Conservation (phyloP, 148 eudicot genomes). For the Spergularia bocconei region DNA sequence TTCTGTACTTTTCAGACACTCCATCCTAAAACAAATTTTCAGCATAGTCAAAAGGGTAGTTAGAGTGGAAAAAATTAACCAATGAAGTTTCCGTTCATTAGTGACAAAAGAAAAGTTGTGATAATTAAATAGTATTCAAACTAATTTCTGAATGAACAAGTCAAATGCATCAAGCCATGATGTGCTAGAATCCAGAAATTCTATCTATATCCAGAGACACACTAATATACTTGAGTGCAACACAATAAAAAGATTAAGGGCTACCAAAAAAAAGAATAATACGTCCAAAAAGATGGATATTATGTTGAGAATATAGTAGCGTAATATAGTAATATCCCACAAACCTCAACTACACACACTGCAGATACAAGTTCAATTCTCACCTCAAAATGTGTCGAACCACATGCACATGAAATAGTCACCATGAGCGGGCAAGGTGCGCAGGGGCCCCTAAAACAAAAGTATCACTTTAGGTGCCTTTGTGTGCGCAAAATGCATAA, state of each 20-base stretch:
- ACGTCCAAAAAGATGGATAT: not conserved
- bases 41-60: not conserved
- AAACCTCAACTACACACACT: not conserved
- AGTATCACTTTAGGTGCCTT: not conserved
- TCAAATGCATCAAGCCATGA: no score
- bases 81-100: not conserved
- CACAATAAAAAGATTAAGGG: not conserved
- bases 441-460: slow-evolving; percentile 81
- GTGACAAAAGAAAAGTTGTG: not conserved
- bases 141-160: no score
- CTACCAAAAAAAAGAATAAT: not conserved
- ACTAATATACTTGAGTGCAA: no score
- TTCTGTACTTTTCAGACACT: not conserved
- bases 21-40: not conserved
- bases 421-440: slow-evolving; percentile 99
- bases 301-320: not conserved
- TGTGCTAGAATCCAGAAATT: no score
- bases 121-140: no score
- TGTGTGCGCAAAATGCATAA: not conserved
- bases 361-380: slow-evolving; percentile 24
- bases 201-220: no score
- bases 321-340: no score
- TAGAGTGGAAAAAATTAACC: not conserved
- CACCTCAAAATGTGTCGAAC: slow-evolving; percentile 84
- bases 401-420: slow-evolving; percentile 90